phyloP scores from a whole-genome alignment of 1,284 basidiomycete genomes.

The Tilletia setariae region DNA sequence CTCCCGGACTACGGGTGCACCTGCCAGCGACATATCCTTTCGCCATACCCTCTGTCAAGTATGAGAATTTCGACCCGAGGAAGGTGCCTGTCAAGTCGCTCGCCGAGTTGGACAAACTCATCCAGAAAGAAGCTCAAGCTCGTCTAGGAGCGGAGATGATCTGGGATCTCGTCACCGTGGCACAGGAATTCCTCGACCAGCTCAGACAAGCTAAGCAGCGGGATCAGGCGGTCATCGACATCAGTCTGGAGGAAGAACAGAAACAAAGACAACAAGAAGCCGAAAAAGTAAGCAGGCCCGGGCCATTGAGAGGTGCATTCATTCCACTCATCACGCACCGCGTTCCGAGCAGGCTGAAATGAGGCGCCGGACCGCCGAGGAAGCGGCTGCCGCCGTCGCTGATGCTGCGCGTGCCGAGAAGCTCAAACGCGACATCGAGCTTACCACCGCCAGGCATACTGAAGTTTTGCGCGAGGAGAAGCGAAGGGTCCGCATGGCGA shows the following conservation, averaged over 20 bases:
- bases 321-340: too few relatives aligned
- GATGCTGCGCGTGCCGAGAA: constrained; percentile 38
- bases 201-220: constrained; percentile 27
- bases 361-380: not conserved
- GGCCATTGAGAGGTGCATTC: too few relatives aligned
- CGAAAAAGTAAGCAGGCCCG: constrained; percentile 22
- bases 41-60: constrained; percentile 19
- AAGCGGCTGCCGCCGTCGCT: constrained; percentile 23
- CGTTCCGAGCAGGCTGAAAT: too few relatives aligned
- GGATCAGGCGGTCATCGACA: constrained; percentile 29
- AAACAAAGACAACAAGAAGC: constrained; percentile 38
- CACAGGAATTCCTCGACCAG: constrained; percentile 44
- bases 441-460: constrained; percentile 15
- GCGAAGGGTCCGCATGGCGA: constrained; percentile 1
- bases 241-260: constrained; percentile 51
- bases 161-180: constrained; percentile 50
- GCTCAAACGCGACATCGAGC: constrained; percentile 39
- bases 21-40: constrained; percentile 48
- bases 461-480: constrained; percentile 39
- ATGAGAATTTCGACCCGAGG: constrained; percentile 34
- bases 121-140: constrained; percentile 30
- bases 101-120: constrained; percentile 32
- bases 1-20: constrained; percentile 34
- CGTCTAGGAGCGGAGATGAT: constrained; percentile 53
- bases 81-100: constrained; percentile 24